These are phyloP conservation scores for Staphylotrichum longicolle DNA, from an alignment of 495 filamentous ascomycete genomes.

Conservation along the genomic window DNA sequence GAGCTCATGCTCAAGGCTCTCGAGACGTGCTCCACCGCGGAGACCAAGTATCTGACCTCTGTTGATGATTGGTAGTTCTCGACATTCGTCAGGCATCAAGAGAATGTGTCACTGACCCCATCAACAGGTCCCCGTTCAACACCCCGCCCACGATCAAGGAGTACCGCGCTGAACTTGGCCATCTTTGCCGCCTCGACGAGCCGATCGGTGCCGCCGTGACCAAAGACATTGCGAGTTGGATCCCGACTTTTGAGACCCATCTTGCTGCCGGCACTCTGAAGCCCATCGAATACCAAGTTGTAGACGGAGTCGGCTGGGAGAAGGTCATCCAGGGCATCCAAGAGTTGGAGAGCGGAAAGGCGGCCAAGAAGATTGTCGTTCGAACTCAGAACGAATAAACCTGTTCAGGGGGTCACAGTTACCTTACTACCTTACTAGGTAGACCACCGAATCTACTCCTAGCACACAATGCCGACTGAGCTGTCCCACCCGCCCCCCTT, in stretches of 20 bases:
- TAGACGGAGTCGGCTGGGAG: constrained; percentile 23
- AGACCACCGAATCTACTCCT: no score
- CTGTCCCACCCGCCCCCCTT: no score
- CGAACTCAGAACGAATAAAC: neutral
- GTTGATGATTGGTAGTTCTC: constrained; percentile 43
- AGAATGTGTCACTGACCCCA: neutral
- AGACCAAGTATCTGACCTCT: constrained; percentile 40
- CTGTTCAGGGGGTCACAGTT: no score
- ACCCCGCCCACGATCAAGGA: constrained; percentile 17
- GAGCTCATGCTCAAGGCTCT: constrained; percentile 37
- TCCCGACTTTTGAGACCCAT: constrained; percentile 22
- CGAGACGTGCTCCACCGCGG: constrained; percentile 22
- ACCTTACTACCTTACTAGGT: no score
- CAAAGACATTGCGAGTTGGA: constrained; percentile 4
- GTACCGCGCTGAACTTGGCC: constrained; percentile 28
- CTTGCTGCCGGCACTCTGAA: constrained; percentile 20
- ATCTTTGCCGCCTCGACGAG: constrained; percentile 18
- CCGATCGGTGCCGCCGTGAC: constrained; percentile 16
- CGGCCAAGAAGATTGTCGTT: constrained; percentile 26
- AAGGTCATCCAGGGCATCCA: constrained; percentile 23
- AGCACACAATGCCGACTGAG: neutral
- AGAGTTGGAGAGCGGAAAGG: constrained; percentile 22
- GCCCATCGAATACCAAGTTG: constrained; percentile 27
- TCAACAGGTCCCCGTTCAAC: constrained; percentile 21
- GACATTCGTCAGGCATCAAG: neutral